These are phyloP conservation scores for Letharia lupina DNA, from an alignment of 495 filamentous ascomycete species.

Conservation along the genomic window DNA sequence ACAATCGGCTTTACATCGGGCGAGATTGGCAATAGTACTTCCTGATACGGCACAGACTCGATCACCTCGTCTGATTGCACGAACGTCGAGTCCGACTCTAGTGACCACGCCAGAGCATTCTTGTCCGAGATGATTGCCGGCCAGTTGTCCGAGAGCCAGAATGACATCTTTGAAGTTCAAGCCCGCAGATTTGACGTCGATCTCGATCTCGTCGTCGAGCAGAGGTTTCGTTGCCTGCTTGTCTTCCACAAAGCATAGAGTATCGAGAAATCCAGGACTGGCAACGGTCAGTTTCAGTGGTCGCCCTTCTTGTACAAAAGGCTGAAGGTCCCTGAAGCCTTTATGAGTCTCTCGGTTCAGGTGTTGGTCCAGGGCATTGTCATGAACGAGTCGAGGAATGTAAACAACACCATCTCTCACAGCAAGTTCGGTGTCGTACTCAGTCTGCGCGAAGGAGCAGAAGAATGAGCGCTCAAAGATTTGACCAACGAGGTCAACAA, in stretches of 20 bases:
- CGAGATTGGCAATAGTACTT: conserved; percentile 20
- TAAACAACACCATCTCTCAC: conserved; percentile 1
- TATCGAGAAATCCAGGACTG: conserved; percentile 29
- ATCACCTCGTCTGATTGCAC: conserved; percentile 29
- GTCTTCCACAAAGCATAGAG: conserved; percentile 16
- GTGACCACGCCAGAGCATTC: conserved; percentile 40
- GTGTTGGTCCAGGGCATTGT: not conserved
- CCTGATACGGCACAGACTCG: conserved; percentile 34
- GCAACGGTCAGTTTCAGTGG: conserved; percentile 28
- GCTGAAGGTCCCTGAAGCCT: not conserved
- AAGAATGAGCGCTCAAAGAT: no score
- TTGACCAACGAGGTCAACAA: no score
- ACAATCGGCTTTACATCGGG: not conserved
- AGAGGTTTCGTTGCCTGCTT: not conserved
- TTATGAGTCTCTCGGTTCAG: not conserved
- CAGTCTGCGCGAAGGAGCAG: no score
- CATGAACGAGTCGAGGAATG: conserved; percentile 6
- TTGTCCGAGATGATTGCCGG: conserved; percentile 30
- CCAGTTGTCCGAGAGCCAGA: conserved; percentile 32
- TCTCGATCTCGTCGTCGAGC: conserved; percentile 22
- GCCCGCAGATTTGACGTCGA: conserved; percentile 30
- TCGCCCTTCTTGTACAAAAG: conserved; percentile 11
- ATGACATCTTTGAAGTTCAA: conserved; percentile 42
- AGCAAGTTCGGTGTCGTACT: conserved; percentile 7
- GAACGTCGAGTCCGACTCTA: conserved; percentile 8